Conservation (phyloP, 2,329 filamentous ascomycete species). For the Aspergillus caelatus region DNA sequence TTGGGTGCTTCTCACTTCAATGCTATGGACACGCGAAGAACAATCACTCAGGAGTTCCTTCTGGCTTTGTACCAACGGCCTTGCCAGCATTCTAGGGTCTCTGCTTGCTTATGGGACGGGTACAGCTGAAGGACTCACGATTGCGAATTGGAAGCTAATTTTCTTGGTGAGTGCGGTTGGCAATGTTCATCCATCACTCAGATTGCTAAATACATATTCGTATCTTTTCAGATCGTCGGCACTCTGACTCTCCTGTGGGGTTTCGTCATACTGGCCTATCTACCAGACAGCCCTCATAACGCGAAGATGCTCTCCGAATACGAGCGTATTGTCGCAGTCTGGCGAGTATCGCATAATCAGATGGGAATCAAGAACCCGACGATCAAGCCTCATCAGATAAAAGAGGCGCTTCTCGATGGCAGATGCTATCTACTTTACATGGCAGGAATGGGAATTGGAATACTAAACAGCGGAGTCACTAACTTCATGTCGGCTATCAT, state of each 20-base stretch:
- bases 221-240: background rate
- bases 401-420: conserved; percentile 41
- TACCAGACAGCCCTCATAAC: background rate
- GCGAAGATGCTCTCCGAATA: background rate
- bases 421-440: conserved; percentile 36
- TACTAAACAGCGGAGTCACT: conserved; percentile 48
- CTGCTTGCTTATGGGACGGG: conserved; percentile 28
- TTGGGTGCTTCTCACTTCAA: conserved; percentile 27
- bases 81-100: conserved; percentile 28
- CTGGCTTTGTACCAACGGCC: conserved; percentile 29
- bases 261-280: background rate
- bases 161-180: background rate
- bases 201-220: background rate
- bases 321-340: background rate
- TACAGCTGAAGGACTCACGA: conserved; percentile 28
- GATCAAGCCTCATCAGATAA: conserved; percentile 30
- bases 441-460: conserved; percentile 43
- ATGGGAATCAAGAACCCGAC: conserved; percentile 36
- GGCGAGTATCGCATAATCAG: conserved; percentile 4
- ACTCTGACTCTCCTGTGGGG: background rate
- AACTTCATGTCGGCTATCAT: conserved; percentile 50
- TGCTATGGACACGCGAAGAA: conserved; percentile 29
- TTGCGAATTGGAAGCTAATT: conserved; percentile 22
- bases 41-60: conserved; percentile 28
- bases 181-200: background rate